Evolutionary conservation across 257 asterid genomes (phyloP), one percentile per base, ranked within the genome.

Genomic region (Lycium barbarum): DNA sequence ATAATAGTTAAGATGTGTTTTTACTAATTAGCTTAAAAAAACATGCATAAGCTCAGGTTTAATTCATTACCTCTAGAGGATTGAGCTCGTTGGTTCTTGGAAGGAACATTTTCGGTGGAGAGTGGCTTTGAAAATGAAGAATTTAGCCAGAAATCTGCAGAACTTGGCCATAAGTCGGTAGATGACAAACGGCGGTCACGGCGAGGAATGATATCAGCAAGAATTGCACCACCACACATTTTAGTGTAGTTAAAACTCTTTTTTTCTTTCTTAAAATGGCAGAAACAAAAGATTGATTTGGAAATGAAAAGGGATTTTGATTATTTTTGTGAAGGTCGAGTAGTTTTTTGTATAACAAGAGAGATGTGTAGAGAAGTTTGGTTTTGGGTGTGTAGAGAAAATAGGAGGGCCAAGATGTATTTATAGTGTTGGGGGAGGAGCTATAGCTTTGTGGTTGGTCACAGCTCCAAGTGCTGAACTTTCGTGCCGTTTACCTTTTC

Each of bases 211-310:
- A 92, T 85, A 80, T 88, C 94, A 63, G 85, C 22, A 76, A 95
- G 92, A 80, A 92, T 91, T 49, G 99, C 93, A 86, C 99, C 99
- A 86, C 91, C 97, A 89, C 98, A 94, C 99, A 95, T 95, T 66
- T 85, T 65, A 26, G 22, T 45, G 14, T 74, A 15, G 13, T 49
- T 73, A 47, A n/a, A 67, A 54, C 59, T 62, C 35, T 17, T 22
- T 20, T 33, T 33, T 33, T 5, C 5, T 38, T 38, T 5, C 12
- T 26, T 5, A 74, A n/a, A 20, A 7, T 22, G 12, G 20, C 33
- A 12, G 62, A 76, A 76, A 76, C 13, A 76, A 51, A 15, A 12
- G 47, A 76, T 76, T 51, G 62, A 76, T 6, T 7, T 45, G 51
- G 14, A 22, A 7, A 22, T 3, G 12, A 49, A 74, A 47, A 49